Base-by-base conservation (phyloP, 2,329 filamentous ascomycete species). In the Diatrype stigma region DNA sequence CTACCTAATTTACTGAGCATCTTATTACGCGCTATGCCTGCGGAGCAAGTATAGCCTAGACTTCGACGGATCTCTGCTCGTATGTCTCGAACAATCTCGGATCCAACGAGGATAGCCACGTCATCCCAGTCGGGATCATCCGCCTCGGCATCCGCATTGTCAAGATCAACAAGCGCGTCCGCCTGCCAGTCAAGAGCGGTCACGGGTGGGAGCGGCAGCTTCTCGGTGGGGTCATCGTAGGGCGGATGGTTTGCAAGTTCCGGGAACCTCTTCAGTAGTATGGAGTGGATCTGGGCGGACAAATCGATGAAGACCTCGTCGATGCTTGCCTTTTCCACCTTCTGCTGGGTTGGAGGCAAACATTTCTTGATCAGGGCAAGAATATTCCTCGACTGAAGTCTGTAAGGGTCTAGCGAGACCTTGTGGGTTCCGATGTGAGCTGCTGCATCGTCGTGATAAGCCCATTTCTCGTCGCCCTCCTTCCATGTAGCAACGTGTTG, bases 401-500 rank as follows among this genome's bases (percentile, higher is more conserved):
- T 82, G 70, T 97, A 99, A 10, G 91, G 90, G 67, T 99, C 94
- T 37, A 99, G 74, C 6, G 89, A 96, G 35, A 97, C 94, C 70
- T 99, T 99, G 68, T 96, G 88, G 30, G 86, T 92, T 37, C 82
- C 84, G 60, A 96, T 94, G 61, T 90, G 85, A 63, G 81, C 82
- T 49, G 82, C 85, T 10, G 90, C 87, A 66, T 96, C 89, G 28
- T 90, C 82, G 50, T 88, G 86, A 66, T 99, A 99, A 11, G 86
- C 89, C 94, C 94, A 99, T 63, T 83, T 89, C 59, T 88, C 87
- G 56, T 96, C 90, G 0, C 93, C 93, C 67, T 96, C 92, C 62
- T 89, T 86, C 85, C 92, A 97, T 5, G 92, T 97, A 42, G 91
- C 92, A 17, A 97, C 94, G 68, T 99, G 94, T 70, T 96, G 93